Evolutionary conservation across 257 asterid genomes (phyloP).

Genomic region (Solanum virginianum): DNA sequence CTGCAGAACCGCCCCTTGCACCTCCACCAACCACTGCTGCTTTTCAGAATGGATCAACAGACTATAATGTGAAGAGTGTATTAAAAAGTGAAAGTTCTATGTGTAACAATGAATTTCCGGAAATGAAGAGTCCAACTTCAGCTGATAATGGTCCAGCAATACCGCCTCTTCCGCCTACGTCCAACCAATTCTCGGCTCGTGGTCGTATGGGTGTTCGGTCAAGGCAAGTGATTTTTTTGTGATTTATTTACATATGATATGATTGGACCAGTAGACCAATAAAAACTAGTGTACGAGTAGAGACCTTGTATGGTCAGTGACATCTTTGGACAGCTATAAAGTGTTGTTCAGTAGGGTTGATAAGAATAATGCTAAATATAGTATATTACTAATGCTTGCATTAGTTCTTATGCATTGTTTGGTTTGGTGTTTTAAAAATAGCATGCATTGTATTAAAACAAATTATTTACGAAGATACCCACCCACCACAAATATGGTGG

Average conservation of each 20-base stretch:
- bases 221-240: constrained; percentile 34
- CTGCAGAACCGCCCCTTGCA: constrained; percentile 57
- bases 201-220: constrained; percentile 69
- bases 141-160: constrained; percentile 61
- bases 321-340: not conserved
- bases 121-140: constrained; percentile 38
- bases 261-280: not conserved
- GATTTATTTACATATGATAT: not conserved
- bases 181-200: constrained; percentile 87
- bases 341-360: too few species aligned
- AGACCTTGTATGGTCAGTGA: not conserved
- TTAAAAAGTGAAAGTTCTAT: constrained; percentile 41
- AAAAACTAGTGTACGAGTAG: not conserved
- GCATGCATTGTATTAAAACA: too few species aligned
- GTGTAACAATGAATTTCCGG: constrained; percentile 40
- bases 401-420: too few species aligned
- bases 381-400: too few species aligned
- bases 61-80: constrained; percentile 57
- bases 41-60: constrained; percentile 70
- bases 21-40: constrained; percentile 66
- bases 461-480: too few species aligned
- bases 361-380: too few species aligned
- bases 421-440: too few species aligned
- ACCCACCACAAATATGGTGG: too few species aligned
- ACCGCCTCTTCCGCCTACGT: constrained; percentile 89